Base-by-base conservation (phyloP, 2,329 filamentous ascomycete species). In the Colletotrichum spaethianum region DNA sequence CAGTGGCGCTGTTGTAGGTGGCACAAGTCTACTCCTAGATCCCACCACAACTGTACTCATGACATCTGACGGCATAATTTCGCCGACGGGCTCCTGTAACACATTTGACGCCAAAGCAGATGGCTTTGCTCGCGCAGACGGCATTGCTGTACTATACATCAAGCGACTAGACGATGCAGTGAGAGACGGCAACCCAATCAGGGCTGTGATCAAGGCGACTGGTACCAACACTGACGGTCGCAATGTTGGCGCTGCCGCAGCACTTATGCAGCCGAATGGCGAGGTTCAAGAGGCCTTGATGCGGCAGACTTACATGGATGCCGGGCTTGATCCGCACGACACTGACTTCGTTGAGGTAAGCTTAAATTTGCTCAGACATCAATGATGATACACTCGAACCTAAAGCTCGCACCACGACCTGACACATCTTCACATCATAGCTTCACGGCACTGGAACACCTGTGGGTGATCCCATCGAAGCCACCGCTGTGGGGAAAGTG, bases 391-490 rank as follows among this genome's bases (percentile, higher is more conserved):
- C n/a, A n/a, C n/a, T n/a, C n/a, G n/a, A n/a, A n/a, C n/a, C n/a
- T n/a, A n/a, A n/a, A n/a, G n/a, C n/a, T n/a, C n/a, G n/a, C n/a
- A n/a, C n/a, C n/a, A n/a, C n/a, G n/a, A n/a, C n/a, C 56, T 60
- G 36, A 60, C 40, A 4, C 20, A 7, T 3, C 5, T 33, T 18
- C 28, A 9, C 4, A 8, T n/a, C 33, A 7, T n/a, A 65, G 66
- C 78, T 77, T 12, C 83, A 85, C 53, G 83, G 82, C 5, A 84
- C 83, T 0, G 82, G 82, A 0, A 85, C 83, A 3, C 55, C 59
- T 6, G 77, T 77, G 1, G 89, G 89, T 3, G 88, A 91, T 70
- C 87, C 88, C 0, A 72, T 78, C 0, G 84, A 86, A 64, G 75
- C 78, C 0, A 59, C 55, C 0, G 83, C 81, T 0, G 78, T 85